phyloP scores from a whole-genome alignment of 345 rosid genomes.

The Pistacia integerrima region DNA sequence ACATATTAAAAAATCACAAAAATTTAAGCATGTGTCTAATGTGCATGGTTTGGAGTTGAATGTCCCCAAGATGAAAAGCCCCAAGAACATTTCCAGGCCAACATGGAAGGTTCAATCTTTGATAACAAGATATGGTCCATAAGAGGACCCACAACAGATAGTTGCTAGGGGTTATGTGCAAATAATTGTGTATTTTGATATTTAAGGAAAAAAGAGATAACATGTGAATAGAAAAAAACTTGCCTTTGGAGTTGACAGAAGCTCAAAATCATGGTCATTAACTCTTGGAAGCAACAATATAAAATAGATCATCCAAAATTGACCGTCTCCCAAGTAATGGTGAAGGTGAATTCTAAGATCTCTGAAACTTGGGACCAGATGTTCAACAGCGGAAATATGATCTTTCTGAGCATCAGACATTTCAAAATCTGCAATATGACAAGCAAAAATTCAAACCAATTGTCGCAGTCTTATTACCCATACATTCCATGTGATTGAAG shows the following conservation, averaged over 20 bases:
- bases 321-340: constrained; percentile 39
- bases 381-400: constrained; percentile 57
- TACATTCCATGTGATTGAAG: constrained; percentile 1
- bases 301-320: constrained; percentile 77
- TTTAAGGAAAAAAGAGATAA: neutral
- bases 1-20: too few species aligned
- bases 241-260: constrained; percentile 66
- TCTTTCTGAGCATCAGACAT: constrained; percentile 59
- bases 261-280: constrained; percentile 54
- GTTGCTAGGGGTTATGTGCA: neutral
- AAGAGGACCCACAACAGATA: neutral
- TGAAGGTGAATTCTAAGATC: constrained; percentile 49
- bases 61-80: neutral
- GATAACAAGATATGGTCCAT: neutral
- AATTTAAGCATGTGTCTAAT: neutral
- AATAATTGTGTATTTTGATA: neutral
- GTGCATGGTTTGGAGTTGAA: neutral
- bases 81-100: neutral
- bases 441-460: constrained; percentile 9
- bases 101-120: neutral
- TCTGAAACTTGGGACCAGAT: constrained; percentile 51
- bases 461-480: neutral
- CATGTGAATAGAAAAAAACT: constrained; percentile 14
- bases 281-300: constrained; percentile 71
- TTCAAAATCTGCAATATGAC: constrained; percentile 53